These are phyloP conservation scores for Botryosphaeria agaves DNA, from an alignment of 2,329 filamentous ascomycete genomes.

Conservation along the genomic window DNA sequence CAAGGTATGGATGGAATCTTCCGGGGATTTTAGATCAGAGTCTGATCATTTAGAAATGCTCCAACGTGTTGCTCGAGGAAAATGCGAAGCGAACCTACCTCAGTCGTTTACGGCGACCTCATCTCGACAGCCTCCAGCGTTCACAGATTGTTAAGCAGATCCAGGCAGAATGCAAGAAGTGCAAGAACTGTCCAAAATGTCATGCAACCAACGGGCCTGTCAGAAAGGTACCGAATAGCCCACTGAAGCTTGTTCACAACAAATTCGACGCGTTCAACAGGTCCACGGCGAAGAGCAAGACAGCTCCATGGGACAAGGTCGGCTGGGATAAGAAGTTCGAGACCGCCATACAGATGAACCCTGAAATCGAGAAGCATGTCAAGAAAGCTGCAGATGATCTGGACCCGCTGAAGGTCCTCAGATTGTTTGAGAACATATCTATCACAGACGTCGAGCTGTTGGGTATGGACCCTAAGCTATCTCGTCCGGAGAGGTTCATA, in stretches of 20 bases:
- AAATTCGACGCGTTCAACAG: slow-evolving; percentile 79
- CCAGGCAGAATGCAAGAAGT: slow-evolving; percentile 77
- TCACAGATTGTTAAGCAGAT: slow-evolving; percentile 76
- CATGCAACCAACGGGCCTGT: slow-evolving; percentile 75
- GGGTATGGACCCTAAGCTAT: slow-evolving; percentile 71
- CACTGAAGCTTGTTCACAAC: slow-evolving; percentile 89
- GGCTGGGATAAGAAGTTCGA: slow-evolving; percentile 75
- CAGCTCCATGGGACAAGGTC: slow-evolving; percentile 63
- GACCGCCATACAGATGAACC: slow-evolving; percentile 57
- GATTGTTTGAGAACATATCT: slow-evolving; percentile 78
- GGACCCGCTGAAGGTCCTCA: slow-evolving; percentile 74
- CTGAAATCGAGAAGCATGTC: slow-evolving; percentile 77
- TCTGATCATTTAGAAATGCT: slow-evolving; percentile 45
- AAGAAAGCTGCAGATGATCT: slow-evolving; percentile 89
- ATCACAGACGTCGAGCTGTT: slow-evolving; percentile 79
- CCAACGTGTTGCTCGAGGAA: slow-evolving; percentile 66
- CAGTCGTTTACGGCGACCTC: slow-evolving; percentile 62
- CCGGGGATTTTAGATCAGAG: slow-evolving; percentile 1
- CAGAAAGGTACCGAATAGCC: slow-evolving; percentile 62
- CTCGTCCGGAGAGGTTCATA: slow-evolving; percentile 87
- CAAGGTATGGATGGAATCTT: slow-evolving; percentile 37
- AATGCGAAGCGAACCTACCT: slow-evolving; percentile 59
- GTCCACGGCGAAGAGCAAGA: slow-evolving; percentile 73
- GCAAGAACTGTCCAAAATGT: slow-evolving; percentile 67
- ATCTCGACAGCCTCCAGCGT: slow-evolving; percentile 72